Conservation (phyloP, 371 early-diverging fungal genomes). For the Mucor sp. region DNA sequence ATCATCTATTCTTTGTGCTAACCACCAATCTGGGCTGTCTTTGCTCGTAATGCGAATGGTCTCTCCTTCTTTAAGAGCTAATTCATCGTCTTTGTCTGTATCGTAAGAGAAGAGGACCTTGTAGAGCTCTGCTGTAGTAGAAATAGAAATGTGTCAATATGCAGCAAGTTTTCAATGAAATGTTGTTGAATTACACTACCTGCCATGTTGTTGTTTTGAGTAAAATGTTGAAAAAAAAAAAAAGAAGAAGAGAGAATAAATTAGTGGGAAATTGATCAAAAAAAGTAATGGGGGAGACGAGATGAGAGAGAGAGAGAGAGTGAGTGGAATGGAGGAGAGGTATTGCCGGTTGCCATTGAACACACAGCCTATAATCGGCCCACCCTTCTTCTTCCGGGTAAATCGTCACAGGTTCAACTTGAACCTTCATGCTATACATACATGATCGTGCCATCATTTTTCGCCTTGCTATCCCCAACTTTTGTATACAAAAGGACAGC, state of each 20-base stretch:
- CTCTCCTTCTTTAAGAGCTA: slow-evolving; percentile 56
- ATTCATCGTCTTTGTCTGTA: slow-evolving; percentile 61
- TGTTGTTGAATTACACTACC: background rate
- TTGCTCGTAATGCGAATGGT: slow-evolving; percentile 52
- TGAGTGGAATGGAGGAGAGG: background rate
- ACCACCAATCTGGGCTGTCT: slow-evolving; percentile 66
- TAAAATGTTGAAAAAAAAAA: background rate
- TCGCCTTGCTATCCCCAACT: background rate
- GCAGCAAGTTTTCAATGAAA: background rate
- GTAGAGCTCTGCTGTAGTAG: slow-evolving; percentile 21
- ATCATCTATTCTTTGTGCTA: slow-evolving; percentile 51
- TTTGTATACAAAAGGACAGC: background rate
- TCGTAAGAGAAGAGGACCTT: slow-evolving; percentile 44
- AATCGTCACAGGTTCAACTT: background rate
- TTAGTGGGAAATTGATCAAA: background rate
- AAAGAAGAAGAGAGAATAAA: background rate
- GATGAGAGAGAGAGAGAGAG: background rate
- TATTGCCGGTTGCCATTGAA: background rate
- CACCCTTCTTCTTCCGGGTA: background rate
- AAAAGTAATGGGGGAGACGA: background rate
- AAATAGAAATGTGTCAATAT: background rate
- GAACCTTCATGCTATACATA: background rate
- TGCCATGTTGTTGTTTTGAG: background rate
- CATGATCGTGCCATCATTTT: background rate
- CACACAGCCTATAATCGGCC: background rate